These are phyloP conservation scores for Aspergillus viridinutans DNA, from an alignment of 2,329 filamentous ascomycete genomes.

Conservation along the genomic window DNA sequence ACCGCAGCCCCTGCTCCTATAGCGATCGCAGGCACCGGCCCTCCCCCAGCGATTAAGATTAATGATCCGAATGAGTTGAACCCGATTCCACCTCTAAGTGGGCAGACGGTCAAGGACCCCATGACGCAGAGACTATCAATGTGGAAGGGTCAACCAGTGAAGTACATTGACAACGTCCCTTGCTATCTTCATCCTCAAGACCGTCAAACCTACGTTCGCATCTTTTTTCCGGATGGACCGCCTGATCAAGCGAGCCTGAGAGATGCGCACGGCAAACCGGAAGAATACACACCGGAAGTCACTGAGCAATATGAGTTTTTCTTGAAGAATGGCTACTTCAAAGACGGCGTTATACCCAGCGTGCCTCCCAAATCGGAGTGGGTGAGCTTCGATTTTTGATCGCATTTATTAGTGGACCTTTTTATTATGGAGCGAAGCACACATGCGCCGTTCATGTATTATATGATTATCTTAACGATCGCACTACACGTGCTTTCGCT, in stretches of 20 bases:
- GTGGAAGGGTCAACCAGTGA: constrained; percentile 63
- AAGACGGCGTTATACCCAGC: constrained; percentile 67
- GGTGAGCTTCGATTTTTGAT: constrained; percentile 68
- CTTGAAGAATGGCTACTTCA: constrained; percentile 62
- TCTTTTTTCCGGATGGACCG: constrained; percentile 70
- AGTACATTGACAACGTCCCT: constrained; percentile 53
- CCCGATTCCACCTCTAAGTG: constrained; percentile 34
- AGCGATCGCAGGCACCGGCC: constrained; percentile 20
- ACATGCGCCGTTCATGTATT: background rate
- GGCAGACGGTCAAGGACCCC: constrained; percentile 34
- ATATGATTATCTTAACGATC: background rate
- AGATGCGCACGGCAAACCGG: constrained; percentile 49
- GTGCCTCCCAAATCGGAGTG: constrained; percentile 75
- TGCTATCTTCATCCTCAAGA: constrained; percentile 49
- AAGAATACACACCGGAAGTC: constrained; percentile 49
- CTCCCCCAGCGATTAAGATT: constrained; percentile 24
- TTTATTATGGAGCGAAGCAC: background rate
- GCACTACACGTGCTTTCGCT: background rate
- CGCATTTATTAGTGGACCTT: constrained; percentile 10
- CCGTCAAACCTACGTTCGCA: constrained; percentile 56
- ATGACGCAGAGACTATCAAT: constrained; percentile 42
- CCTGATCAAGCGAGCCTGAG: constrained; percentile 47
- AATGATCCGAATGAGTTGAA: constrained; percentile 27
- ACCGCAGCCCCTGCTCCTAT: constrained; percentile 5
- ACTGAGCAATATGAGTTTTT: constrained; percentile 63